phyloP scores from a whole-genome alignment of 306 rosid species.

The Vigna nakashimae region DNA sequence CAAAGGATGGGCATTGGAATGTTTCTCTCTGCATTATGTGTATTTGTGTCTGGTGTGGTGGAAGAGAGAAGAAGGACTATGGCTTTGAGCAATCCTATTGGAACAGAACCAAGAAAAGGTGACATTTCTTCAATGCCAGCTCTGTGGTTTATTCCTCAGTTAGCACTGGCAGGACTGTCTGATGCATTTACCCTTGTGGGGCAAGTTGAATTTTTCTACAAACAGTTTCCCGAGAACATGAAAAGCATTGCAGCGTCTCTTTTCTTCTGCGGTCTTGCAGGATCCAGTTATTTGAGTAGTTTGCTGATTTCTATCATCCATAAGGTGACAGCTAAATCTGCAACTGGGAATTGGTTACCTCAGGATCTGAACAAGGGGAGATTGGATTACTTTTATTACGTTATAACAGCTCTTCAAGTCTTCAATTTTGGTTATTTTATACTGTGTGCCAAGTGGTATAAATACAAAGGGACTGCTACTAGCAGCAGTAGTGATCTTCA shows the following conservation, averaged over 20 bases:
- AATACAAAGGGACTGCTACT: slow-evolving; percentile 53
- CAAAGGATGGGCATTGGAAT: slow-evolving; percentile 87
- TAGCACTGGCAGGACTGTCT: slow-evolving; percentile 60
- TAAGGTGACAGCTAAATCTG: slow-evolving; percentile 16
- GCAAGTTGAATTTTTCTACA: slow-evolving; percentile 81
- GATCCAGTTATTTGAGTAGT: slow-evolving; percentile 57
- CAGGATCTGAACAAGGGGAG: slow-evolving; percentile 66
- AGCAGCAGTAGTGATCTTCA: neutral
- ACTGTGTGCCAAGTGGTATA: slow-evolving; percentile 67
- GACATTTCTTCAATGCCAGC: slow-evolving; percentile 81
- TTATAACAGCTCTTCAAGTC: slow-evolving; percentile 51
- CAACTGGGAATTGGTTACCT: slow-evolving; percentile 52
- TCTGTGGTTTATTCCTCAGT: slow-evolving; percentile 82
- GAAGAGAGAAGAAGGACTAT: slow-evolving; percentile 58
- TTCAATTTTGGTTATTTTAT: slow-evolving; percentile 59
- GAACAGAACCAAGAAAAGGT: slow-evolving; percentile 66
- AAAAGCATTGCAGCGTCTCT: slow-evolving; percentile 85
- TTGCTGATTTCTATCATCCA: slow-evolving; percentile 51
- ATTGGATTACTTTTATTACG: slow-evolving; percentile 63
- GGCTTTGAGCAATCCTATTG: slow-evolving; percentile 59
- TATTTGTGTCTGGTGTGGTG: slow-evolving; percentile 64
- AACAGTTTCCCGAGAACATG: slow-evolving; percentile 96
- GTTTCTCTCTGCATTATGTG: slow-evolving; percentile 51
- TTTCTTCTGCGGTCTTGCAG: slow-evolving; percentile 53
- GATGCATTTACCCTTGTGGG: slow-evolving; percentile 68